Conservation (phyloP, 306 rosid genomes). For the Medicago lupulina region DNA sequence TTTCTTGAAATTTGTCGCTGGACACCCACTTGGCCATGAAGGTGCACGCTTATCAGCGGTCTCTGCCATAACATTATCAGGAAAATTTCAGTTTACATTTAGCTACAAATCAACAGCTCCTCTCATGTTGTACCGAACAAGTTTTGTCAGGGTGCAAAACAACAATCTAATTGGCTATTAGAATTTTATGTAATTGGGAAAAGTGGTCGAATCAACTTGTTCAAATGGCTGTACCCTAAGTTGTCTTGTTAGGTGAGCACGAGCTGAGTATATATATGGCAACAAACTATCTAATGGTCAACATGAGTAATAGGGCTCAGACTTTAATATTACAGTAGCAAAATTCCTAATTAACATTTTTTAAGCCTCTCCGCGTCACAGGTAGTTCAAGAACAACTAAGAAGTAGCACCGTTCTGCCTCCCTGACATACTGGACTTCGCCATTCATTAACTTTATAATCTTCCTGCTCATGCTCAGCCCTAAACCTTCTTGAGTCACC, state of each 20-base stretch:
- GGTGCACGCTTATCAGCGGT: constrained; percentile 37
- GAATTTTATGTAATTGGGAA: constrained; percentile 37
- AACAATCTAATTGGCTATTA: constrained; percentile 45
- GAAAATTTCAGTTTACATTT: constrained; percentile 46
- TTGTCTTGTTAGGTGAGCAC: constrained; percentile 44
- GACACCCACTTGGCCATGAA: constrained; percentile 46
- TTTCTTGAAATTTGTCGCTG: constrained; percentile 43
- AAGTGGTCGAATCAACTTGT: constrained; percentile 41
- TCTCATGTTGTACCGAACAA: constrained; percentile 43
- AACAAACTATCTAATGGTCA: constrained; percentile 44
- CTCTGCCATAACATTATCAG: constrained; percentile 47
- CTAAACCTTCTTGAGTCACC: constrained; percentile 90
- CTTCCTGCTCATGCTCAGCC: constrained; percentile 94
- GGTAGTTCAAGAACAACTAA: constrained; percentile 83
- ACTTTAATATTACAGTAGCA: constrained; percentile 37
- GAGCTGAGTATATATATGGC: constrained; percentile 27
- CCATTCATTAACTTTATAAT: constrained; percentile 89
- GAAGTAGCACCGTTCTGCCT: constrained; percentile 91
- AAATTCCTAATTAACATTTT: constrained; percentile 49
- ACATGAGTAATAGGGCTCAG: constrained; percentile 31
- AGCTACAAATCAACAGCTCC: constrained; percentile 41
- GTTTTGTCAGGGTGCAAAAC: constrained; percentile 42
- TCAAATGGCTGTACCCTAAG: constrained; percentile 40
- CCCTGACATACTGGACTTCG: constrained; percentile 92
- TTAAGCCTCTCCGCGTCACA: constrained; percentile 53